Evolutionary conservation across 495 filamentous ascomycete genomes (phyloP).

Genomic region (Gamarada debralockiae): DNA sequence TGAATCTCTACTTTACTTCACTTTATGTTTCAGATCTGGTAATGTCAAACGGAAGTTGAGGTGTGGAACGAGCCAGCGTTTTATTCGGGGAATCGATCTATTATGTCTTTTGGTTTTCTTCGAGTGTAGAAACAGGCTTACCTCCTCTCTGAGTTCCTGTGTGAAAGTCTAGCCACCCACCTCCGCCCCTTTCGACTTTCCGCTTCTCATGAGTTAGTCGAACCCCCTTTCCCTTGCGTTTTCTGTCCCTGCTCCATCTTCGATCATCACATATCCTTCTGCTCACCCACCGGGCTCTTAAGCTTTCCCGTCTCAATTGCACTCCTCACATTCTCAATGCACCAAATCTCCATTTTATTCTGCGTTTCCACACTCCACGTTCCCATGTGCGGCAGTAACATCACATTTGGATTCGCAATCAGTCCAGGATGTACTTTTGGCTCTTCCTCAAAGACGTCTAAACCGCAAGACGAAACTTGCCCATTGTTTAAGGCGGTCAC

Average conservation of each 20-base stretch:
- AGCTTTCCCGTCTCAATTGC: constrained; percentile 62
- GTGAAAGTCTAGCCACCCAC: not conserved
- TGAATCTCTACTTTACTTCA: too few species aligned
- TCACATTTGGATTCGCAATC: constrained; percentile 62
- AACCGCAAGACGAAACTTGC: constrained; percentile 62
- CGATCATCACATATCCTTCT: constrained; percentile 35
- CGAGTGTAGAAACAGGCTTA: too few species aligned
- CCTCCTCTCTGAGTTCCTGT: not conserved
- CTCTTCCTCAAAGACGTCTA: constrained; percentile 82
- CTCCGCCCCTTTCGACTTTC: not conserved
- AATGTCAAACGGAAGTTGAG: too few species aligned
- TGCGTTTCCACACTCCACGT: constrained; percentile 60
- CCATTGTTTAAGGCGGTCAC: constrained; percentile 65
- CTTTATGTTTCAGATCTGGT: too few species aligned
- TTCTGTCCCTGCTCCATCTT: not conserved
- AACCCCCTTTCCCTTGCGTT: not conserved
- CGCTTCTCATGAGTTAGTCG: too few species aligned
- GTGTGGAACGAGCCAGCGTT: too few species aligned
- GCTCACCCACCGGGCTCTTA: constrained; percentile 69
- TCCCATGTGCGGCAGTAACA: constrained; percentile 80
- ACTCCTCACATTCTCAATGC: constrained; percentile 60
- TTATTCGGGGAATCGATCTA: too few species aligned
- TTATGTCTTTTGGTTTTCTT: too few species aligned
- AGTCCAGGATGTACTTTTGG: constrained; percentile 68
- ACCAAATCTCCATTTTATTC: constrained; percentile 75